Evolutionary conservation across 1,284 basidiomycete species (phyloP), one percentile per base, ranked within the genome.

Genomic region (Heterobasidion occidentale): DNA sequence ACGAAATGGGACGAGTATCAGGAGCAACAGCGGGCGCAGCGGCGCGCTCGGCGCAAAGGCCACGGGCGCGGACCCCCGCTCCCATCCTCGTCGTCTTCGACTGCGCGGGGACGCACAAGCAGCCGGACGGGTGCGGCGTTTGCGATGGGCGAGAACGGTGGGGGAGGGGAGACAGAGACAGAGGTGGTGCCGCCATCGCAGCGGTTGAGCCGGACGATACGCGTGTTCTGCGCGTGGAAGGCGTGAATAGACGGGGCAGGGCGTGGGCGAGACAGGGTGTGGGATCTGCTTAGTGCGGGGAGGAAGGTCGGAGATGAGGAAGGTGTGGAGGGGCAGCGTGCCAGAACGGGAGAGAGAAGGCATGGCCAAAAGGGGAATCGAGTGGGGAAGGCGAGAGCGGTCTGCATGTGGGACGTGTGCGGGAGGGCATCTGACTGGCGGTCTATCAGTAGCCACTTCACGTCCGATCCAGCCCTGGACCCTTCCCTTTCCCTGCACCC

Each of bases 191-290:
- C 57, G 49, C 60, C 56, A 52, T 56, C 69, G 9, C 71, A 72
- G 38, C 72, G 73, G 56, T 66, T 81, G 15, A 80, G 80, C 64
- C 74, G 82, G 42, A 74, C 76, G 8, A 70, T 82, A 57, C 75
- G 81, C 33, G 77, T 81, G 11, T 81, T 80, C 62, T 77, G 80
- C 14, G 81, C 79, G 47, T 81, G 81, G 80, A 86, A 86, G 65
- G 54, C 64, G 47, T 61, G 56, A 62, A 36, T 27, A 27, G 27
- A 27, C 27, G 27, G 27, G 27, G 27, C 27, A 27, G 27, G 27
- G 27, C 27, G 27, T 27, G 27, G 27, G 53, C 48, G 33, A 14
- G 53, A n/a, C 17, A 42, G 36, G 36, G 42, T 48, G 12, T 48
- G 46, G 49, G 51, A 53, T 34, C 46, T 48, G 53, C 2, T 15